Evolutionary conservation across 441 rosid species (phyloP), one percentile per base, ranked within the genome.

Genomic region (Pelargonium citronellum): DNA sequence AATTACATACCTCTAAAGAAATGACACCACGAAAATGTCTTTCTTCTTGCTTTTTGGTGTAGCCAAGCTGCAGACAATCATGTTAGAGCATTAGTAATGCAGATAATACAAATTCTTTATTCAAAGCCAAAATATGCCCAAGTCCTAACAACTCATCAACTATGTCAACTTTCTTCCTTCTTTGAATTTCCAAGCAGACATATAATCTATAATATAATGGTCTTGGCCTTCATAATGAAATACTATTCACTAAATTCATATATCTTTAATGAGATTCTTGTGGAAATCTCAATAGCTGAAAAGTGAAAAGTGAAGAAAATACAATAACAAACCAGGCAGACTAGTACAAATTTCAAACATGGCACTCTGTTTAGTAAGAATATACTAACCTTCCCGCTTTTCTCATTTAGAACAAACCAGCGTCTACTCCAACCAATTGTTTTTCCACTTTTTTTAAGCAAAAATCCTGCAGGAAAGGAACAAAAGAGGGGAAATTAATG

Each of bases 331-430:
- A 16, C 7, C 13, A 51, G 13, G 39, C 65, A 61, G 27, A 20
- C 58, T 53, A 7, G 58, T 2, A 53, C 15, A 16, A 16, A 7
- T 43, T 43, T 10, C 39, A 34, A 34, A 34, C 39, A 34, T 34
- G 39, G 39, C 39, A 34, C 39, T 34, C 39, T 34, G 15, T 55
- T 15, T 61, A 8, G 65, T 30, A 55, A 55, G 63, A 69, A 17
- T 22, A 64, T 11, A 71, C 89, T 79, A 75, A 89, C 99, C 97
- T 95, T 95, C 80, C 97, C 97, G 64, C 82, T 90, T 83, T 90
- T 95, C 82, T 90, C 97, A 84, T 92, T 95, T 77, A 95, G 78
- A 57, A 95, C 99, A 87, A 95, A 95, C 99, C 99, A 95, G 67
- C 95, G 87, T 79, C 81, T 84, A 76, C 94, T 89, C 99, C 99